Base-by-base conservation (phyloP, 495 filamentous ascomycete species). In the Trichoderma gamsii region DNA sequence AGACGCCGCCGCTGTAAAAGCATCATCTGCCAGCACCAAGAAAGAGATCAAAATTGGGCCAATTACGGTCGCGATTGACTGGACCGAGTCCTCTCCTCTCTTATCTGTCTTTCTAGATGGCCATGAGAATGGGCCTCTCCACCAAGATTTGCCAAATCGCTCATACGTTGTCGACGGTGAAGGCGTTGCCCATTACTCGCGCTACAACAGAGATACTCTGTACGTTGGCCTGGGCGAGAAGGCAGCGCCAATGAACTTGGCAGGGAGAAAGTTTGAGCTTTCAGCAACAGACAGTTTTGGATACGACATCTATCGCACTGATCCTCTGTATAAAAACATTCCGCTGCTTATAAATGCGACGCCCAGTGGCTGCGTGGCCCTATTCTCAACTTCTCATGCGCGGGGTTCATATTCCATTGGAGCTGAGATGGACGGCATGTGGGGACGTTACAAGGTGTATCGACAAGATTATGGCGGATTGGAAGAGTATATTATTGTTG, bases 271-370 rank as follows among this genome's bases (percentile, higher is more conserved):
- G 67, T 90, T 90, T 75, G 81, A 81, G 49, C 81, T 91, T 64
- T 84, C 86, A 4, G 87, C 87, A 11, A 89, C 86, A 25, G 89
- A 91, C 74, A 87, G 82, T 64, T 90, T 89, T 69, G 86, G 87
- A 23, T 91, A 91, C 75, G 88, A 91, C 71, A 82, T 85, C 29
- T 87, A 89, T 73, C 83, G 85, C 23, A 86, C 87, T 56, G 89
- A 91, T 73, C 88, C 89, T 16, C 78, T 91, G 63, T 91, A 91
- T 79, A 91, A 91, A 75, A 85, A 90, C 69, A 87, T 89, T 49
- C 88, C 89, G 0, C 80, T 91, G 0, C 75, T 91, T 29, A 87
- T 91, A 75, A 87, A 87, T 67, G 85, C 83, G 6, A 85, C 82
- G 1, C 79, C 84, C 0, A 72, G 83, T 11, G 87, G 86, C 8